phyloP scores from a whole-genome alignment of 1,139 yeast species.

The Zygosaccharomyces pseudobailii region DNA sequence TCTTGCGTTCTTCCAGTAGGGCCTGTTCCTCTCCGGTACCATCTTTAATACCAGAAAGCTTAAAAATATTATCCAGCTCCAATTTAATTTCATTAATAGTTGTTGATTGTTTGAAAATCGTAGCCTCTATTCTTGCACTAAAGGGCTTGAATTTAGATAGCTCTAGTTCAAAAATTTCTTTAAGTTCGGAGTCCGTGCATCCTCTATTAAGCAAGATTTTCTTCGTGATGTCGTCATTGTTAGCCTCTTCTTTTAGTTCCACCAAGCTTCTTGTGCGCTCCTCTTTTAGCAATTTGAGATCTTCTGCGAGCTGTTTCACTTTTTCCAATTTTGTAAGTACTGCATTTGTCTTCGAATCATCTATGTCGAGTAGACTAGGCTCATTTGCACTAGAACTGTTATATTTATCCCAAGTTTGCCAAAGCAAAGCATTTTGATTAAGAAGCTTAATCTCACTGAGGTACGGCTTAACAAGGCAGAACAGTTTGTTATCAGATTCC shows the following conservation, averaged over 20 bases:
- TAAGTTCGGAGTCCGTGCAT: conserved; percentile 53
- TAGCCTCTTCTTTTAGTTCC: conserved; percentile 66
- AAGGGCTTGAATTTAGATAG: conserved; percentile 72
- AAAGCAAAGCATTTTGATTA: conserved; percentile 32
- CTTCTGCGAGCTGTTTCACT: conserved; percentile 45
- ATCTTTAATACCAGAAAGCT: conserved; percentile 38
- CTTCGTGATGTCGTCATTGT: conserved; percentile 81
- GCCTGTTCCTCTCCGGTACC: conserved; percentile 37
- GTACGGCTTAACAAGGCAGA: conserved; percentile 39
- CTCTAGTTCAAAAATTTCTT: conserved; percentile 63
- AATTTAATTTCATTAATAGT: conserved; percentile 53
- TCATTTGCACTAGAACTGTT: conserved; percentile 26
- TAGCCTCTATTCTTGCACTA: conserved; percentile 60
- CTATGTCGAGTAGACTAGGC: conserved; percentile 59
- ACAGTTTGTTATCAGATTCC: conserved; percentile 57
- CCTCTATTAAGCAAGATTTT: conserved; percentile 65
- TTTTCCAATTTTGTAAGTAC: conserved; percentile 31
- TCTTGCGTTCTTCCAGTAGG: conserved; percentile 37
- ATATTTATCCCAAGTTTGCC: conserved; percentile 29
- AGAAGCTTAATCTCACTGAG: conserved; percentile 37
- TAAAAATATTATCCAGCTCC: conserved; percentile 53
- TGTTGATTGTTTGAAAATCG: conserved; percentile 58
- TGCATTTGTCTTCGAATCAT: conserved; percentile 40
- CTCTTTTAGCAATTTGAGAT: conserved; percentile 46
- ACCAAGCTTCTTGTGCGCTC: conserved; percentile 59